Evolutionary conservation across 75 land plant species (phyloP).

Genomic region (Isoetes taiwanensis): DNA sequence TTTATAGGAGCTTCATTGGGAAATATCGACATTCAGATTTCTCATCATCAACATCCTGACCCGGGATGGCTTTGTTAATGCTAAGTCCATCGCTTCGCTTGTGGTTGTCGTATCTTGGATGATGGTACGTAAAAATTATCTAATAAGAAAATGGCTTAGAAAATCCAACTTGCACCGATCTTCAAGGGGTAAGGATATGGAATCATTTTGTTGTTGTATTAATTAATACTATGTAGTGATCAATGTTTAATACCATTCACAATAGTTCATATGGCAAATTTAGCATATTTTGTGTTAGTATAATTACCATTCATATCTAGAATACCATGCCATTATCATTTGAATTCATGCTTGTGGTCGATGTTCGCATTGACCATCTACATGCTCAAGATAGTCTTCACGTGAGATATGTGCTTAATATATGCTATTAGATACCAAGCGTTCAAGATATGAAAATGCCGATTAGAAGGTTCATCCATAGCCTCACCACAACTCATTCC

Average conservation of each 20-base stretch:
- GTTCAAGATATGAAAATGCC: slow-evolving; percentile 72
- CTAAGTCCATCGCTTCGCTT: slow-evolving; percentile 59
- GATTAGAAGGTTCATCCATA: too few species aligned
- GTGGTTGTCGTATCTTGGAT: slow-evolving; percentile 84
- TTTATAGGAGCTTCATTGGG: slow-evolving; percentile 93
- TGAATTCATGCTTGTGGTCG: too few species aligned
- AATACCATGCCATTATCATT: neutral
- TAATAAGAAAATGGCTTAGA: slow-evolving; percentile 58
- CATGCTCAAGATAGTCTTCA: slow-evolving; percentile 86
- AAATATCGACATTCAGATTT: slow-evolving; percentile 39
- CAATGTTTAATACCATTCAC: too few species aligned
- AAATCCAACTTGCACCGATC: slow-evolving; percentile 83
- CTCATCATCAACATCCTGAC: slow-evolving; percentile 34
- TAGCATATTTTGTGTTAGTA: too few species aligned
- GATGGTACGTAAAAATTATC: slow-evolving; percentile 81
- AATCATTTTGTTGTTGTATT: too few species aligned
- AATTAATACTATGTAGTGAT: too few species aligned
- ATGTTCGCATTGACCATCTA: slow-evolving; percentile 76
- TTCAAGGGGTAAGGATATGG: slow-evolving; percentile 66
- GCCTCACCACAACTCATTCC: too few species aligned
- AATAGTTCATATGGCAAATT: too few species aligned
- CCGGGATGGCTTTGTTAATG: slow-evolving; percentile 54
- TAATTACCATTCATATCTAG: neutral
- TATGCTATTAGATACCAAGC: slow-evolving; percentile 66
- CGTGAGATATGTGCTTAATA: slow-evolving; percentile 92